phyloP scores from a whole-genome alignment of 306 rosid genomes.

The Ormosia semicastrata region DNA sequence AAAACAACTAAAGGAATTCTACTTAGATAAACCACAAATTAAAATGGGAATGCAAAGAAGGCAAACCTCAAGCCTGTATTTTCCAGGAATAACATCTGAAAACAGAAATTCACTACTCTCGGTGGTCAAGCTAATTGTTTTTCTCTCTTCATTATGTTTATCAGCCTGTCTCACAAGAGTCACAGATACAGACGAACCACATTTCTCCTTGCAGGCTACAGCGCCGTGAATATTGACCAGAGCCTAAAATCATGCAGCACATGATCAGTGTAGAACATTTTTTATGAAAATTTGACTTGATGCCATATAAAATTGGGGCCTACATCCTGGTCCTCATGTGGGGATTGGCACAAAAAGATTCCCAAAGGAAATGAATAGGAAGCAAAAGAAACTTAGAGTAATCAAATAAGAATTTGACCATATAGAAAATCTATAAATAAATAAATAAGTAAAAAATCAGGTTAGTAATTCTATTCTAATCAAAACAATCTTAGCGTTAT shows the following conservation, averaged over 20 bases:
- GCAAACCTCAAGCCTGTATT: constrained; percentile 85
- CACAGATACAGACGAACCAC: constrained; percentile 78
- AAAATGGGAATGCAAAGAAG: constrained; percentile 16
- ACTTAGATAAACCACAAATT: neutral
- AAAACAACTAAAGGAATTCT: constrained; percentile 2
- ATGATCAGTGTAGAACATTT: constrained; percentile 15
- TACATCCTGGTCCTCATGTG: neutral
- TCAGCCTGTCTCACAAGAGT: constrained; percentile 55
- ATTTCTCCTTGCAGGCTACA: constrained; percentile 82
- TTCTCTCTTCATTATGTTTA: constrained; percentile 55
- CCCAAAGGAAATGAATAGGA: constrained; percentile 10
- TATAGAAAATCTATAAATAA: neutral
- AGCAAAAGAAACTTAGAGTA: neutral
- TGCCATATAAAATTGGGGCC: neutral
- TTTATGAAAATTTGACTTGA: neutral
- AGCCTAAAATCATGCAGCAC: constrained; percentile 54
- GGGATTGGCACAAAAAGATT: neutral
- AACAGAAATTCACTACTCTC: constrained; percentile 65
- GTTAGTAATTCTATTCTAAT: neutral
- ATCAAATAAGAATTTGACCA: neutral
- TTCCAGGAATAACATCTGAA: constrained; percentile 80
- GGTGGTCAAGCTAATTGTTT: constrained; percentile 57
- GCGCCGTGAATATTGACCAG: constrained; percentile 78
- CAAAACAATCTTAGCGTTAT: constrained; percentile 1
- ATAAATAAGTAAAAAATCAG: neutral